Conservation (phyloP, 2,329 filamentous ascomycete genomes). For the Cytospora chrysosperma region DNA sequence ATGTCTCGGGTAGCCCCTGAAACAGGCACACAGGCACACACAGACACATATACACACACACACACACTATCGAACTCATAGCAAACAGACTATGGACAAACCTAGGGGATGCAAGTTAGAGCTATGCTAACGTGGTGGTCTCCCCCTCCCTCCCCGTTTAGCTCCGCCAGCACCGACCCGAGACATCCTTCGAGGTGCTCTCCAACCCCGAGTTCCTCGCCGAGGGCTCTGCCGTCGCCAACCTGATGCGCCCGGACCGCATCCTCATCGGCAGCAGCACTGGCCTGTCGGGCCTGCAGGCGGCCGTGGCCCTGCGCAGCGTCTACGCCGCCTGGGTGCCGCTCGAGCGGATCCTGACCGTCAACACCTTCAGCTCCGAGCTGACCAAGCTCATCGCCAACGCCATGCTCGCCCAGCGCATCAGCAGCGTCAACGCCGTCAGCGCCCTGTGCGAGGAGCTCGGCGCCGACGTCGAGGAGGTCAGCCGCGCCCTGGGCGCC, state of each 20-base stretch:
- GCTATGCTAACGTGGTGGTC: slow-evolving; percentile 3
- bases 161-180: slow-evolving; percentile 39
- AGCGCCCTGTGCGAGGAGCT: slow-evolving; percentile 61
- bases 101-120: not conserved
- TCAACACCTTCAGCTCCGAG: slow-evolving; percentile 61
- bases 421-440: slow-evolving; percentile 63
- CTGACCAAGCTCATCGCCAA: slow-evolving; percentile 63
- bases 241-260: slow-evolving; percentile 57
- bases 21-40: not conserved
- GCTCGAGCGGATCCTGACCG: slow-evolving; percentile 50
- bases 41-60: not conserved
- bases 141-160: slow-evolving; percentile 2
- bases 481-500: slow-evolving; percentile 53
- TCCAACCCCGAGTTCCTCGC: slow-evolving; percentile 66
- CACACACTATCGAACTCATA: not conserved
- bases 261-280: slow-evolving; percentile 59
- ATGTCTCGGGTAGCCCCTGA: slow-evolving; percentile 18
- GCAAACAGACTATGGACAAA: not conserved
- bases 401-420: slow-evolving; percentile 62
- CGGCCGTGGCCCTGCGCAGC: slow-evolving; percentile 48
- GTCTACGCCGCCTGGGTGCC: slow-evolving; percentile 60
- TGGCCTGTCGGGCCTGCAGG: slow-evolving; percentile 45
- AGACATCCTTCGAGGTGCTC: slow-evolving; percentile 55
- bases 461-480: slow-evolving; percentile 57
- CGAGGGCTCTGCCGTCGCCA: slow-evolving; percentile 58